Evolutionary conservation across 2,329 filamentous ascomycete genomes (phyloP), one percentile per base, ranked within the genome.

Genomic region (Cladophialophora immunda): DNA sequence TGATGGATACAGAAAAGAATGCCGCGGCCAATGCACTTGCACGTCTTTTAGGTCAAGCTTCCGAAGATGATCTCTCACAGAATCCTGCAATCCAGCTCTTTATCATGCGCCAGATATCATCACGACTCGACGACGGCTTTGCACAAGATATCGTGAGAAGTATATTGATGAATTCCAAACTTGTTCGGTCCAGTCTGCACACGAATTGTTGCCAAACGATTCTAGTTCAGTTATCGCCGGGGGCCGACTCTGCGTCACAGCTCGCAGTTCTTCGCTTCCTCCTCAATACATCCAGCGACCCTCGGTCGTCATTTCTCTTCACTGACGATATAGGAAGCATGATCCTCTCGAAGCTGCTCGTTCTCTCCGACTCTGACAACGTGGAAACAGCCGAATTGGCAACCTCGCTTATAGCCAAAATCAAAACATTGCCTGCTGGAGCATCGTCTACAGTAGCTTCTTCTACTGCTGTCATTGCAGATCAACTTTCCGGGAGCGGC

Each of bases 21-120:
- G 70, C 25, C 13, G 60, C 38, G 27, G 53, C 27, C 29, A 66
- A 58, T 13, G 63, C 68, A n/a, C 36, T 68, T 5, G 30, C 45
- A 30, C 60, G 38, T 34, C 59, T 70, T n/a, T 57, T 68, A 2
- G 30, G 45, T 25, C 54, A 62, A 17, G 47, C 60, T 29, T 59
- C 65, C n/a, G 61, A 61, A 50, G 56, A 58, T 25, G 65, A 64
- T 11, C 15, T 68, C 15, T 50, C 58, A 13, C 61, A 45, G 19
- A 58, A 41, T 29, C 36, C 45, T 29, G 54, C 63, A 22, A 54
- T 70, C 30, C 34, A 68, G 30, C n/a, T 41, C 5, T 66, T 75
- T 47, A 75, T 78, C 58, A 74, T 81, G n/a, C 75, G 79, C 64
- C 79, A 75, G 55, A 70, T 81, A 17, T 74, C 81, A 54, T 76